phyloP scores from a whole-genome alignment of 2,329 filamentous ascomycete species.

The Acephala macrosclerotiorum region DNA sequence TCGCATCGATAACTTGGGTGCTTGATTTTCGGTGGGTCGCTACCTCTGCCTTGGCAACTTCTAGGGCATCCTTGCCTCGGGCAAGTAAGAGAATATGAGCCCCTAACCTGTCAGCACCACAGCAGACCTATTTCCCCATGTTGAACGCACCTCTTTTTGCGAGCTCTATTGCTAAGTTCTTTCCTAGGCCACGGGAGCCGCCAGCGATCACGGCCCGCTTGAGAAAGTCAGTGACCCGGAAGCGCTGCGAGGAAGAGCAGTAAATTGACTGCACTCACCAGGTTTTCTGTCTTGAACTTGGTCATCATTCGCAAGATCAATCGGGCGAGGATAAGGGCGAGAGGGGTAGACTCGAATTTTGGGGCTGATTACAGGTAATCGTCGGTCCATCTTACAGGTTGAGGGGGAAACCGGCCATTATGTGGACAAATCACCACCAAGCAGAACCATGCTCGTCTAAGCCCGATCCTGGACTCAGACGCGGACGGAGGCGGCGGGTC shows the following conservation, averaged over 20 bases:
- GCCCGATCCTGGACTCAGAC: no score
- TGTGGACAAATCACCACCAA: no score
- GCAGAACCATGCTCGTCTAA: no score
- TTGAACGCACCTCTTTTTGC: no score
- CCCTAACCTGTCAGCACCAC: conserved; percentile 9
- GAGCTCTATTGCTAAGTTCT: no score
- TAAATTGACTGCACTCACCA: conserved; percentile 7
- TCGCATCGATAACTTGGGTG: conserved; percentile 17
- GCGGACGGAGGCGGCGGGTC: no score
- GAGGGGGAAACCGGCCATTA: no score
- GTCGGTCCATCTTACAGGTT: no score
- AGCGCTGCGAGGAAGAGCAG: background rate
- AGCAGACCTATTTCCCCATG: conserved; percentile 4
- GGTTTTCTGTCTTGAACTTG: conserved; percentile 13
- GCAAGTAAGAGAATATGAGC: conserved; percentile 24
- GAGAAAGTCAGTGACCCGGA: background rate
- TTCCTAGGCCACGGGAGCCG: no score
- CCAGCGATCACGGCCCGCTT: no score
- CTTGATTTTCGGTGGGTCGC: conserved; percentile 5
- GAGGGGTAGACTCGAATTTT: background rate
- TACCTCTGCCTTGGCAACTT: conserved; percentile 19
- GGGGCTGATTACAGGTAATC: no score
- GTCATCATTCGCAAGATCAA: background rate
- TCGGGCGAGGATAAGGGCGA: background rate
- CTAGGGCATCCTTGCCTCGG: conserved; percentile 10